These are phyloP conservation scores for Botrytis cinerea DNA, from an alignment of 2,329 filamentous ascomycete genomes.

Conservation along the genomic window DNA sequence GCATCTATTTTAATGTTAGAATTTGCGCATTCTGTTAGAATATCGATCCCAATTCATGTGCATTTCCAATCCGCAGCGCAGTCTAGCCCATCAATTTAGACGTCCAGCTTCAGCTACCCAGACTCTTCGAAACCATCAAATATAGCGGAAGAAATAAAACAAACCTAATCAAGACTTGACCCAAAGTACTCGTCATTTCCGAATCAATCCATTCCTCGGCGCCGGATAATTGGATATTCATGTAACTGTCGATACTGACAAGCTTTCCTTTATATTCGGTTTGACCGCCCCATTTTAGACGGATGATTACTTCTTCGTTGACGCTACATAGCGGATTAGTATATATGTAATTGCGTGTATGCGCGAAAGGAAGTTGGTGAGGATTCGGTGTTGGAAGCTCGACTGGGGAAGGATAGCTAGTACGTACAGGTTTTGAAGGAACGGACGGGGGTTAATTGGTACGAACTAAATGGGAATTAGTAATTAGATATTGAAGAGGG, in stretches of 20 bases:
- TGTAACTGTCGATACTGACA: slow-evolving; percentile 94
- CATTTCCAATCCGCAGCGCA: not conserved
- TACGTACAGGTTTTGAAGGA: slow-evolving; percentile 87
- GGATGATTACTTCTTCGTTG: slow-evolving; percentile 86
- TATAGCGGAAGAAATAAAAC: slow-evolving; percentile 31
- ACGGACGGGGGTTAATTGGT: slow-evolving; percentile 93
- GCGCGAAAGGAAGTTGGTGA: not conserved
- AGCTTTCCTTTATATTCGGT: slow-evolving; percentile 95
- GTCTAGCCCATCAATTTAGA: not conserved
- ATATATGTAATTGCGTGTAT: not conserved
- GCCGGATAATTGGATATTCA: slow-evolving; percentile 93
- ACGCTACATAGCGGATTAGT: slow-evolving; percentile 56
- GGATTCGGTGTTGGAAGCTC: not conserved
- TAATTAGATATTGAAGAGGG: not conserved
- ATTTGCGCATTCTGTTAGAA: not conserved
- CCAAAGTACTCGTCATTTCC: slow-evolving; percentile 80
- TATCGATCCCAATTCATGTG: slow-evolving; percentile 1
- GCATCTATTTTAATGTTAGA: slow-evolving; percentile 56
- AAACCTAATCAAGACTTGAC: slow-evolving; percentile 89
- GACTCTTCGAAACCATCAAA: no score
- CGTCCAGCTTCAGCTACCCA: not conserved
- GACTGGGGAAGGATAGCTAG: slow-evolving; percentile 17
- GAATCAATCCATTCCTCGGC: slow-evolving; percentile 92
- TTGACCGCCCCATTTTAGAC: slow-evolving; percentile 90
- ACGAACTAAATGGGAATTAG: slow-evolving; percentile 63